These are phyloP conservation scores for Chaetomiaceae sp. DNA, from an alignment of 2,329 filamentous ascomycete species.

Conservation along the genomic window DNA sequence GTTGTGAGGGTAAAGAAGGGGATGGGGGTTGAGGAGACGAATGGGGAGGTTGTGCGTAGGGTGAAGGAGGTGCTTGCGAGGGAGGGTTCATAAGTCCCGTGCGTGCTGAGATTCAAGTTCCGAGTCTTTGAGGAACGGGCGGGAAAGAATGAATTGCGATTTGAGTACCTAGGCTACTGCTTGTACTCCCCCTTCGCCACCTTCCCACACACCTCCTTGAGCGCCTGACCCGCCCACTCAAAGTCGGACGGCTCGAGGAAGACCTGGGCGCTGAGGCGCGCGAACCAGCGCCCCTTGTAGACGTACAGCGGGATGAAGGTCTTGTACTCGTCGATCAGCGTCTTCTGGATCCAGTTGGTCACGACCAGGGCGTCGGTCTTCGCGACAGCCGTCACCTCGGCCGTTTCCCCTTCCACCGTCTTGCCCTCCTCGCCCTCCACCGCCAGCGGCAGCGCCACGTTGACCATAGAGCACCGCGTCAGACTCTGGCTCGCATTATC, in stretches of 20 bases:
- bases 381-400: slow-evolving; percentile 27
- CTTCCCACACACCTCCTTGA: slow-evolving; percentile 48
- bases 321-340: slow-evolving; percentile 54
- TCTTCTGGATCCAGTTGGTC: slow-evolving; percentile 54
- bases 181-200: slow-evolving; percentile 31
- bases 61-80: slow-evolving; percentile 10
- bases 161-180: neutral
- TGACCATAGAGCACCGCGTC: slow-evolving; percentile 65
- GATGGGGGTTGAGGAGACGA: slow-evolving; percentile 9
- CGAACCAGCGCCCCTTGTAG: slow-evolving; percentile 62
- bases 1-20: slow-evolving; percentile 42
- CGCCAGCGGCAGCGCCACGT: slow-evolving; percentile 65
- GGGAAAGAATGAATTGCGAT: neutral
- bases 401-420: slow-evolving; percentile 29
- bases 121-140: neutral
- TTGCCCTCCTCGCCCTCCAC: slow-evolving; percentile 12
- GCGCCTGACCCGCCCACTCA: slow-evolving; percentile 57
- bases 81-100: neutral
- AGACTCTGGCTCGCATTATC: slow-evolving; percentile 61
- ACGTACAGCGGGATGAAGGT: slow-evolving; percentile 66
- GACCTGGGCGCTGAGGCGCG: slow-evolving; percentile 72
- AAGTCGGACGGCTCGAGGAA: slow-evolving; percentile 82
- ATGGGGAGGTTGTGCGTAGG: slow-evolving; percentile 5
- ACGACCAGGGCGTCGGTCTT: slow-evolving; percentile 35
- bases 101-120: neutral